phyloP scores from a whole-genome alignment of 2,329 filamentous ascomycete genomes.

The Acephala macrosclerotiorum region DNA sequence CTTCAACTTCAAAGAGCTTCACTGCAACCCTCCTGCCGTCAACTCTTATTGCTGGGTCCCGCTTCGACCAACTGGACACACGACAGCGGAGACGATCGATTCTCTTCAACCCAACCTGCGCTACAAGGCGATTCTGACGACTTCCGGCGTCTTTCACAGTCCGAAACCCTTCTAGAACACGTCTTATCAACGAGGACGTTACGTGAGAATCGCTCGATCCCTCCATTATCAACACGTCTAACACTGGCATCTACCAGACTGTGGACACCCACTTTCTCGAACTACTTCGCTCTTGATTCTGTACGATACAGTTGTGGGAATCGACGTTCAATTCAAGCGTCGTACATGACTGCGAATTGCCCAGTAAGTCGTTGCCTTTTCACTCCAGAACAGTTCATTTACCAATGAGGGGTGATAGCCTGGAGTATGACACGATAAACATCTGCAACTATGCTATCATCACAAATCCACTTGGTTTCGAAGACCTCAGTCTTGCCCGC shows the following conservation, averaged over 20 bases:
- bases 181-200: background rate
- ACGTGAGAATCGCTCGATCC: background rate
- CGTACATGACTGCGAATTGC: background rate
- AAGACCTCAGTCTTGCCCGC: conserved; percentile 25
- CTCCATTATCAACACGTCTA: background rate
- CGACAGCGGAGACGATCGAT: background rate
- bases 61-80: background rate
- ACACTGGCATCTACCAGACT: background rate
- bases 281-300: background rate
- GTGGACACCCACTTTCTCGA: background rate
- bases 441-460: conserved; percentile 38
- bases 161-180: background rate
- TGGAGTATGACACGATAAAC: conserved; percentile 34
- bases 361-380: background rate
- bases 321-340: background rate
- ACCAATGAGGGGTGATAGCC: background rate
- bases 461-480: conserved; percentile 32
- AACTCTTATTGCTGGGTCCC: background rate
- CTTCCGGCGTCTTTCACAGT: background rate
- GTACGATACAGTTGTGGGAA: background rate
- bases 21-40: background rate
- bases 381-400: background rate
- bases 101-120: background rate
- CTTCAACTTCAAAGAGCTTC: background rate
- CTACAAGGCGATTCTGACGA: background rate